Conservation (phyloP, 2,329 filamentous ascomycete species). For the Pseudocercospora fuligena region DNA sequence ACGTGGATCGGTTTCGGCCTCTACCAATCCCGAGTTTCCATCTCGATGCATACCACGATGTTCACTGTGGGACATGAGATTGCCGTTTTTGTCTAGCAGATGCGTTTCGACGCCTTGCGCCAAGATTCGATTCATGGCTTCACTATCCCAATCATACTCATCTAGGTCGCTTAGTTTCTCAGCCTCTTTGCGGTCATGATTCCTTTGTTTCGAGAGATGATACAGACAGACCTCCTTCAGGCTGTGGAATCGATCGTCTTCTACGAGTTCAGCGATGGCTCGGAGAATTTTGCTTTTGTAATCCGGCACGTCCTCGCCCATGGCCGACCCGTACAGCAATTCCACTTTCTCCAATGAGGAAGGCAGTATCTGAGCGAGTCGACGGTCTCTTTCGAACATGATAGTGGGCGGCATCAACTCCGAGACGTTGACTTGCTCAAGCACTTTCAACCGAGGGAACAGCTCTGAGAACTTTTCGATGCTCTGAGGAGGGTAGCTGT, state of each 20-base stretch:
- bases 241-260: background rate
- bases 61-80: background rate
- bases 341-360: background rate
- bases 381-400: background rate
- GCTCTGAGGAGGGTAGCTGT: background rate
- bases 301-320: background rate
- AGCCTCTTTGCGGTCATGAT: background rate
- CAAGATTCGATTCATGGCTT: background rate
- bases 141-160: background rate
- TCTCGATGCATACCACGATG: constrained; percentile 12
- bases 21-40: constrained; percentile 3
- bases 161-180: background rate
- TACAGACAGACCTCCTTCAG: constrained; percentile 12
- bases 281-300: background rate
- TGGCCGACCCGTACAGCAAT: background rate
- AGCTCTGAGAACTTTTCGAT: background rate
- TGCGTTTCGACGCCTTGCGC: constrained; percentile 10
- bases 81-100: background rate
- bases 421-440: background rate
- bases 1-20: constrained; percentile 5
- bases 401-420: background rate
- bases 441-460: constrained; percentile 9
- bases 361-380: background rate
- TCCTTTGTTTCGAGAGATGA: background rate
- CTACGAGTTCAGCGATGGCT: background rate